Conservation (phyloP, 805 yeast genomes). For the Ogataea degrootiae region DNA sequence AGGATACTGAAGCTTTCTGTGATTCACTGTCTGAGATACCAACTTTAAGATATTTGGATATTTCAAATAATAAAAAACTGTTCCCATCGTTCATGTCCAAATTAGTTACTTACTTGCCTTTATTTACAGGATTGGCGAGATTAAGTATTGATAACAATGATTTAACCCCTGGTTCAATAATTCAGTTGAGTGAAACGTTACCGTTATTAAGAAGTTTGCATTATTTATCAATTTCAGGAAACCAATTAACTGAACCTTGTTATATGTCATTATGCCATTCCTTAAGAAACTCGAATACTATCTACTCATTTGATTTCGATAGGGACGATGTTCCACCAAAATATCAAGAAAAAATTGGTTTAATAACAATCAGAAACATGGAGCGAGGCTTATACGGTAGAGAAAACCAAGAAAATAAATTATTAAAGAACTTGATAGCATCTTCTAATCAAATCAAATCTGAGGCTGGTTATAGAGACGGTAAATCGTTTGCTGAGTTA, state of each 20-base stretch:
- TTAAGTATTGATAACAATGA: conserved; percentile 70
- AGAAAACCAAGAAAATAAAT: not conserved
- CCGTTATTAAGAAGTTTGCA: conserved; percentile 63
- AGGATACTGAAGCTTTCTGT: conserved; percentile 46
- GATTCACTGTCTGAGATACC: conserved; percentile 49
- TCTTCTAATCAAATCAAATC: not conserved
- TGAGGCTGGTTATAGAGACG: not conserved
- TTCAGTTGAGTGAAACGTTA: conserved; percentile 59
- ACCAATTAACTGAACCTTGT: conserved; percentile 53
- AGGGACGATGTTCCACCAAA: conserved; percentile 54
- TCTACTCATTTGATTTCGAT: conserved; percentile 67
- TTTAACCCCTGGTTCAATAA: conserved; percentile 49
- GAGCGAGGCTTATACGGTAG: conserved; percentile 44
- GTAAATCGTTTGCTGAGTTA: conserved; percentile 18
- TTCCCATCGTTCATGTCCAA: conserved; percentile 59
- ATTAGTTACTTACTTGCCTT: conserved; percentile 61
- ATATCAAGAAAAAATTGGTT: conserved; percentile 67
- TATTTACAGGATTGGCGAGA: conserved; percentile 58
- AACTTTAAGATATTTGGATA: conserved; percentile 64
- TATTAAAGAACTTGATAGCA: not conserved
- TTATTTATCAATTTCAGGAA: conserved; percentile 67
- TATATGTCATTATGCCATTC: conserved; percentile 66
- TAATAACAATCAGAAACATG: conserved; percentile 80
- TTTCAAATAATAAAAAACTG: conserved; percentile 63
- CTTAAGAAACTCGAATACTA: conserved; percentile 58